These are phyloP conservation scores for rapeseed (Brassica napus) DNA, from an alignment of 345 rosid species.

Conservation along the genomic window Da-Ae NC_063440.1:14843001-14843500, in stretches of 20 bases:
- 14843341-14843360: slow-evolving; percentile 26
- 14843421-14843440: slow-evolving; percentile 52
- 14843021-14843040: too few relatives aligned
- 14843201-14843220: too few relatives aligned
- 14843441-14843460: slow-evolving; percentile 49
- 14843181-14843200: not conserved
- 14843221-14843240: not conserved
- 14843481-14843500: slow-evolving; percentile 61
- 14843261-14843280: not conserved
- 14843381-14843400: not conserved
- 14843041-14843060: not conserved
- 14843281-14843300: too few relatives aligned
- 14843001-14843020: too few relatives aligned
- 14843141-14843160: not conserved
- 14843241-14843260: not conserved
- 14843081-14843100: not conserved
- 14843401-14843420: not conserved
- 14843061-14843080: not conserved
- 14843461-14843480: slow-evolving; percentile 60
- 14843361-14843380: slow-evolving; percentile 10
- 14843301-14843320: too few relatives aligned
- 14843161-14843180: not conserved
- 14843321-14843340: not conserved
- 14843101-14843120: not conserved
- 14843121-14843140: not conserved